Percentiles rank a stretch among this genome's conserved stretches.
phyloP scores from a whole-genome alignment of 495 filamentous ascomycete genomes.

The Aspergillus campestris region DNA sequence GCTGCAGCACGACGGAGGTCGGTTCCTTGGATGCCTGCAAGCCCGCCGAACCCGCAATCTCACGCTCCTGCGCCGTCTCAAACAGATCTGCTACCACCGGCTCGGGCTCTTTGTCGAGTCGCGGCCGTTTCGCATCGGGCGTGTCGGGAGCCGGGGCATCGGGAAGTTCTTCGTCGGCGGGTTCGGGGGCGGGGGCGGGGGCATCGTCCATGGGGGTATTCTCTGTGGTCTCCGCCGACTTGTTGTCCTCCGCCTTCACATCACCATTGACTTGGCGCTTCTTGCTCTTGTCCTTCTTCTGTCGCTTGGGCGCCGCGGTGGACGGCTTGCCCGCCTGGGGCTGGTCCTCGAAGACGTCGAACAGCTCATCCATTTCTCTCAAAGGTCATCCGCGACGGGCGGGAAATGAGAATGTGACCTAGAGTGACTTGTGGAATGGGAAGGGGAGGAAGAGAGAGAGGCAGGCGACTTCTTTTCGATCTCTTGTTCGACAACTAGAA shows the following conservation, averaged over 20 bases:
- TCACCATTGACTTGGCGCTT: slow-evolving; percentile 78
- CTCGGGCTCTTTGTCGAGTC: slow-evolving; percentile 62
- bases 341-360: slow-evolving; percentile 72
- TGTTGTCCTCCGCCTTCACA: slow-evolving; percentile 46
- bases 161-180: slow-evolving; percentile 9
- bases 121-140: slow-evolving; percentile 63
- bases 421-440: background rate
- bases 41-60: slow-evolving; percentile 75
- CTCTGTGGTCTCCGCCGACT: slow-evolving; percentile 38
- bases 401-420: slow-evolving; percentile 4
- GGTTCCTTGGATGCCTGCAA: slow-evolving; percentile 60
- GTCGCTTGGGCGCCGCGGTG: slow-evolving; percentile 23
- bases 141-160: slow-evolving; percentile 20
- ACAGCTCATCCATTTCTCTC: slow-evolving; percentile 66
- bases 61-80: slow-evolving; percentile 88
- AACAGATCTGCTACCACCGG: slow-evolving; percentile 90
- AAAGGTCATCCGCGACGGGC: slow-evolving; percentile 7
- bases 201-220: slow-evolving; percentile 35
- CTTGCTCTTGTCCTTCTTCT: slow-evolving; percentile 57
- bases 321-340: slow-evolving; percentile 34
- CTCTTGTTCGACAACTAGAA: slow-evolving; percentile 15
- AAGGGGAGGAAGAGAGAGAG: too few species aligned
- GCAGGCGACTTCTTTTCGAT: slow-evolving; percentile 13
- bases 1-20: slow-evolving; percentile 68
- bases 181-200: slow-evolving; percentile 7